Conservation (phyloP, 2,329 filamentous ascomycete species). For the Colletotrichum phormii region DNA sequence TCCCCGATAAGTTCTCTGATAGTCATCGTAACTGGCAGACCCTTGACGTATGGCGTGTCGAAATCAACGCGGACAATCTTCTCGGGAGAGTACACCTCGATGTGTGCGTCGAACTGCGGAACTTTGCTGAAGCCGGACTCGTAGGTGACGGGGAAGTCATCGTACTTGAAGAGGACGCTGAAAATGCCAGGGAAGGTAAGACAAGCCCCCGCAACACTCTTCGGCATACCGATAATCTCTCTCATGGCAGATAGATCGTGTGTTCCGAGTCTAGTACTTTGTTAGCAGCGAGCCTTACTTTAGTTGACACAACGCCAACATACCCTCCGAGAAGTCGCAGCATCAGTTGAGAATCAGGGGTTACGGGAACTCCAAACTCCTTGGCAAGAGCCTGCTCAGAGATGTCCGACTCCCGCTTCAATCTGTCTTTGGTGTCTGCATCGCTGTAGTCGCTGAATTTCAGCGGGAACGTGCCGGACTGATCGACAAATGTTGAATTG, state of each 20-base stretch:
- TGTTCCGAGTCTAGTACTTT: conserved; percentile 51
- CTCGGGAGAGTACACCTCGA: conserved; percentile 63
- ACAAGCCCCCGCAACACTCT: conserved; percentile 46
- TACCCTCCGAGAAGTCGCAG: conserved; percentile 40
- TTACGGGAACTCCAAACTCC: conserved; percentile 47
- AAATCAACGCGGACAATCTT: conserved; percentile 67
- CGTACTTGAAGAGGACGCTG: conserved; percentile 57
- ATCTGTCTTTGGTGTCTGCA: conserved; percentile 41
- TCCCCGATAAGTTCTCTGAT: conserved; percentile 55
- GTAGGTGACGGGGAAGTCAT: conserved; percentile 64
- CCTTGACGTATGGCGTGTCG: conserved; percentile 70
- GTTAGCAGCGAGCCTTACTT: background rate
- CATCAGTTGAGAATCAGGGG: conserved; percentile 42
- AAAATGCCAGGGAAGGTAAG: conserved; percentile 45
- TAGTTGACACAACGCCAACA: conserved; percentile 8
- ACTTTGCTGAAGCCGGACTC: conserved; percentile 67
- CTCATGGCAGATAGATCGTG: conserved; percentile 65
- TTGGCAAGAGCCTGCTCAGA: conserved; percentile 43
- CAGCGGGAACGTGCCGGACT: conserved; percentile 60
- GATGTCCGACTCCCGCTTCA: conserved; percentile 41
- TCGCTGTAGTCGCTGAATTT: conserved; percentile 54
- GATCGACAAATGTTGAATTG: conserved; percentile 59
- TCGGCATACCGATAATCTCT: conserved; percentile 61
- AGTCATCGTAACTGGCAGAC: conserved; percentile 60
- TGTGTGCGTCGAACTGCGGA: conserved; percentile 63